Percentiles rank a stretch among this genome's conserved stretches.
Conservation (phyloP, 2,329 filamentous ascomycete species). For the Fusarium xylarioides region DNA sequence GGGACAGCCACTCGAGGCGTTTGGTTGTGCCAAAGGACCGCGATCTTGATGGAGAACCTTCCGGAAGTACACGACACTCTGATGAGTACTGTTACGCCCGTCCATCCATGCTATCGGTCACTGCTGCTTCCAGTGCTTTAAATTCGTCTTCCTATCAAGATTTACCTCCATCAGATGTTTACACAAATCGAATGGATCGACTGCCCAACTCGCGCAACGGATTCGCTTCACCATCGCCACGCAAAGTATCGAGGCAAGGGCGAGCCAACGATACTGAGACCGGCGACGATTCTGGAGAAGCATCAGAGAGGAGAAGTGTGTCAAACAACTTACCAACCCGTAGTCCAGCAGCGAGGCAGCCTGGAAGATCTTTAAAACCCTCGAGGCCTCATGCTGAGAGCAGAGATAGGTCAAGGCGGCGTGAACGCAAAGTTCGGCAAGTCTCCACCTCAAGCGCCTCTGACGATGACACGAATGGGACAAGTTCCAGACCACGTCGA, state of each 20-base stretch:
- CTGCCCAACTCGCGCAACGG: constrained; percentile 4
- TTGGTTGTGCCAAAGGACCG: constrained; percentile 54
- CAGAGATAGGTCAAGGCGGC: constrained; percentile 32
- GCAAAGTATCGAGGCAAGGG: constrained; percentile 33
- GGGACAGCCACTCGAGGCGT: constrained; percentile 65
- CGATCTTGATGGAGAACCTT: constrained; percentile 44
- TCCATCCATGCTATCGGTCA: constrained; percentile 61
- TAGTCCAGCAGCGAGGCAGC: constrained; percentile 27
- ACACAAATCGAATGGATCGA: constrained; percentile 29
- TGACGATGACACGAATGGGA: constrained; percentile 36
- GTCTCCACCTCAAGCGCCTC: constrained; percentile 41
- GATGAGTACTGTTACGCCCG: constrained; percentile 51
- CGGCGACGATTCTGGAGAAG: constrained; percentile 36
- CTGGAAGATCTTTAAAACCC: constrained; percentile 15
- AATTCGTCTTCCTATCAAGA: constrained; percentile 48
- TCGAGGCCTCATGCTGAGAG: constrained; percentile 23
- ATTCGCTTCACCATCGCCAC: constrained; percentile 19
- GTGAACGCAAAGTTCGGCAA: constrained; percentile 30
- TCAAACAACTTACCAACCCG: constrained; percentile 28
- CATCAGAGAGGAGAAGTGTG: constrained; percentile 26
- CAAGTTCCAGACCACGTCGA: constrained; percentile 37
- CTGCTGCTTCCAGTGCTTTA: constrained; percentile 65
- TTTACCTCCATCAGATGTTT: constrained; percentile 23
- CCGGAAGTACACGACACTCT: constrained; percentile 48
- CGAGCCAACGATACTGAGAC: constrained; percentile 16